Conservation (phyloP, 306 rosid genomes). For the Betula pendula region DNA sequence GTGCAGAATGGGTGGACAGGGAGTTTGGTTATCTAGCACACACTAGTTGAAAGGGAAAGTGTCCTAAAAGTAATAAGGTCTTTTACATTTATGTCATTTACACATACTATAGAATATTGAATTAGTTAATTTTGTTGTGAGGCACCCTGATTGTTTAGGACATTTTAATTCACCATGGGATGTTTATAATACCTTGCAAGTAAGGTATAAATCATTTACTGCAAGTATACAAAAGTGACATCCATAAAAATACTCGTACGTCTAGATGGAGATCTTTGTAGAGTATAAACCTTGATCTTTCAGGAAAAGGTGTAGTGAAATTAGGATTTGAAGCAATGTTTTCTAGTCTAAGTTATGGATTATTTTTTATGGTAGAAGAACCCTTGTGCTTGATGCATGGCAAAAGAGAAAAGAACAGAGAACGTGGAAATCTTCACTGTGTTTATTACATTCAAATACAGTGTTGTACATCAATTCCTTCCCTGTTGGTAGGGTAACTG, state of each 20-base stretch:
- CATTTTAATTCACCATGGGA: no score
- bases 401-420: not conserved
- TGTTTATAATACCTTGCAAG: not conserved
- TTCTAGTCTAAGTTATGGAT: not conserved
- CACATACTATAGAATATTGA: no score
- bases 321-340: not conserved
- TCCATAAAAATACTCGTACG: not conserved
- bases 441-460: not conserved
- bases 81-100: no score
- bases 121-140: no score
- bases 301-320: not conserved
- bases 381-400: not conserved
- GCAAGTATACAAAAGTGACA: not conserved
- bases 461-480: slow-evolving; percentile 1
- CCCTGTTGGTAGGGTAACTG: not conserved
- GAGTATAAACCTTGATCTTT: slow-evolving; percentile 4
- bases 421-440: not conserved
- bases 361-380: not conserved
- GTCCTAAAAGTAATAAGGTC: not conserved
- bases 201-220: not conserved
- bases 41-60: not conserved
- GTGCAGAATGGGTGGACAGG: not conserved
- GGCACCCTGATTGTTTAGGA: no score
- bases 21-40: not conserved
- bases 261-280: not conserved